Conservation (phyloP, 768 basidiomycete genomes). For the Rhizopogon sp. region DNA sequence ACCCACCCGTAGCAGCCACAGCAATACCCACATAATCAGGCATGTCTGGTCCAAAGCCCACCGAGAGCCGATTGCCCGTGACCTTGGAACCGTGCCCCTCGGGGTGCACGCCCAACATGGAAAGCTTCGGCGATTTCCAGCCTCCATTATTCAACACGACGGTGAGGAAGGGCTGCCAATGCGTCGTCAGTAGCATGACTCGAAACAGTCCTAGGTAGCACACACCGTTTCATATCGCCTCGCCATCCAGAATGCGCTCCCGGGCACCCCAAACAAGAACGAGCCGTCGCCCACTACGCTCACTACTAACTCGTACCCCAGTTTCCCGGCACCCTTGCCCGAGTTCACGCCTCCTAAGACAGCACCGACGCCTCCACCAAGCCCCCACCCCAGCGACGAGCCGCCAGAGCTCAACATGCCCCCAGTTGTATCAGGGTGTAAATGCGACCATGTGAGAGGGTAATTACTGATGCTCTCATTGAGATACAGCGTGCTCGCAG, state of each 20-base stretch:
- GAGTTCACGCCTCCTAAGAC: constrained; percentile 36
- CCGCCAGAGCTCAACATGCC: constrained; percentile 54
- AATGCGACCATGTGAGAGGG: constrained; percentile 50
- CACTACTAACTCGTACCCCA: constrained; percentile 48
- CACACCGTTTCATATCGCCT: constrained; percentile 60
- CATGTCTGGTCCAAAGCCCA: constrained; percentile 58
- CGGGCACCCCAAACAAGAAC: constrained; percentile 62
- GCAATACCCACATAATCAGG: constrained; percentile 64
- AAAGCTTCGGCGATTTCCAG: constrained; percentile 60
- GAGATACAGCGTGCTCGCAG: constrained; percentile 36
- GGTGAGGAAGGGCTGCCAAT: constrained; percentile 59
- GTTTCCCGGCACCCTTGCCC: constrained; percentile 13
- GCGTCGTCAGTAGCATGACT: neutral
- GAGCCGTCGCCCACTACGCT: constrained; percentile 67
- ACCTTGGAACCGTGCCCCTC: constrained; percentile 44
- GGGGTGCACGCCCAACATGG: constrained; percentile 64
- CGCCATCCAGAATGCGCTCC: constrained; percentile 70
- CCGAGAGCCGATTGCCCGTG: constrained; percentile 45
- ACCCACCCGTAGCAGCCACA: constrained; percentile 46
- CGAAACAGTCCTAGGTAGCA: neutral
- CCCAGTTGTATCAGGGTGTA: constrained; percentile 48
- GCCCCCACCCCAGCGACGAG: constrained; percentile 62
- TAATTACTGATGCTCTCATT: constrained; percentile 65
- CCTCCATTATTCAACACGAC: constrained; percentile 71
- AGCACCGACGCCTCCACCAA: constrained; percentile 62